These are phyloP conservation scores for Fusarium fracticaudum DNA, from an alignment of 2,329 filamentous ascomycete species.

Conservation along the genomic window DNA sequence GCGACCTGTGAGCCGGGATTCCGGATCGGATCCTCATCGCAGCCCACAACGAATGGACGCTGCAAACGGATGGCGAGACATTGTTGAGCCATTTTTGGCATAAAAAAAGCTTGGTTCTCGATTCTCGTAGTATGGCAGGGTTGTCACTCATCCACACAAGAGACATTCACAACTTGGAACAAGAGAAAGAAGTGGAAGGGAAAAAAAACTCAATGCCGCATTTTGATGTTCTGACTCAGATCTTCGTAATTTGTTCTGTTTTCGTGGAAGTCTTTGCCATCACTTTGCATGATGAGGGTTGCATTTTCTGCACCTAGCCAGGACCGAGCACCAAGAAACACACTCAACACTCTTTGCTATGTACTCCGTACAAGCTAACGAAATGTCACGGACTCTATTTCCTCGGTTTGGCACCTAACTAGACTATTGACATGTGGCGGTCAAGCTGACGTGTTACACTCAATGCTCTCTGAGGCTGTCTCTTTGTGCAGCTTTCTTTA, in stretches of 20 bases:
- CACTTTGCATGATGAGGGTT: constrained; percentile 8
- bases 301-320: constrained; percentile 11
- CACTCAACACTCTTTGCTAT: constrained; percentile 5
- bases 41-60: constrained; percentile 2
- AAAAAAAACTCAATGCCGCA: background rate
- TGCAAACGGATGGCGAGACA: constrained; percentile 17
- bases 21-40: constrained; percentile 21
- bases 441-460: constrained; percentile 28
- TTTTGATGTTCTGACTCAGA: constrained; percentile 6
- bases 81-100: constrained; percentile 26
- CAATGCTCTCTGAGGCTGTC: constrained; percentile 5
- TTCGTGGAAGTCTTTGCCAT: background rate
- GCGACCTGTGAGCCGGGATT: constrained; percentile 17
- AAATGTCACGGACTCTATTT: constrained; percentile 4
- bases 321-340: background rate
- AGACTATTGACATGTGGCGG: constrained; percentile 26
- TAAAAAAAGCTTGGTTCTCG: constrained; percentile 30
- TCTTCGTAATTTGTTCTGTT: background rate
- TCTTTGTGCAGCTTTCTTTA: constrained; percentile 14
- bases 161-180: constrained; percentile 1
- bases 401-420: constrained; percentile 7
- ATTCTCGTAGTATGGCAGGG: constrained; percentile 9
- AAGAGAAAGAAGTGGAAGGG: background rate
- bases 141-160: constrained; percentile 17
- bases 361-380: background rate